Percentiles rank a stretch among this genome's conserved stretches.
These are phyloP conservation scores for Endocarpon pusillum DNA, from an alignment of 495 filamentous ascomycete genomes.

Conservation along the genomic window DNA sequence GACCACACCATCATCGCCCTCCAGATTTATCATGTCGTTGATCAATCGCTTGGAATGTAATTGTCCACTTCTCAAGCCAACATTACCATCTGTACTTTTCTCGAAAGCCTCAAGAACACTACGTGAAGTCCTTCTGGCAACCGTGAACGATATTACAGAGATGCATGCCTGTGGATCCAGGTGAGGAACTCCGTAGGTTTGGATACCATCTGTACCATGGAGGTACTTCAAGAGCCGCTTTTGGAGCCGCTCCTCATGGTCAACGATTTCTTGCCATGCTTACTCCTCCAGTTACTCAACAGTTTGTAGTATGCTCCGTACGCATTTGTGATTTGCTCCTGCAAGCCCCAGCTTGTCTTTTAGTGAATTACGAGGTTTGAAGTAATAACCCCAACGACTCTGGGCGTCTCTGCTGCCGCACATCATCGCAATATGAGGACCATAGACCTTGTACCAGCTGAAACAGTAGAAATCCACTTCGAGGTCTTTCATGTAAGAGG, in stretches of 20 bases:
- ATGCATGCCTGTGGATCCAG: constrained; percentile 31
- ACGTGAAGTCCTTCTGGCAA: constrained; percentile 35
- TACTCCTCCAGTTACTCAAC: constrained; percentile 32
- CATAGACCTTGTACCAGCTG: constrained; percentile 62
- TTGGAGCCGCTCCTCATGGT: constrained; percentile 45
- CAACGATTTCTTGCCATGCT: constrained; percentile 34
- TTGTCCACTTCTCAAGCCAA: constrained; percentile 48
- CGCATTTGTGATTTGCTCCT: constrained; percentile 48
- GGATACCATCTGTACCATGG: constrained; percentile 25
- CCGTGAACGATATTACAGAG: constrained; percentile 48
- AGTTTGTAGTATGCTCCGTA: constrained; percentile 38
- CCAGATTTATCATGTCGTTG: constrained; percentile 39
- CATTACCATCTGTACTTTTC: constrained; percentile 25
- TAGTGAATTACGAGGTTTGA: constrained; percentile 40
- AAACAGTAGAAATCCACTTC: constrained; percentile 62
- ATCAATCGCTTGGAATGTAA: constrained; percentile 51
- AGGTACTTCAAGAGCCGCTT: constrained; percentile 38
- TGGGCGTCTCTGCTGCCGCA: constrained; percentile 31
- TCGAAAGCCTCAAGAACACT: constrained; percentile 48
- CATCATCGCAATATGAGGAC: constrained; percentile 50
- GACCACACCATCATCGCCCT: constrained; percentile 41
- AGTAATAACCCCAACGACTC: constrained; percentile 44
- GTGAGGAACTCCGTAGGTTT: constrained; percentile 36
- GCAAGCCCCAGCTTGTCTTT: constrained; percentile 48
- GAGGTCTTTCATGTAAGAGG: constrained; percentile 41